Percentiles rank a stretch among this genome's conserved stretches.
phyloP scores from a whole-genome alignment of 352 stramenopile species.

The Globisporangium spinosum region DNA sequence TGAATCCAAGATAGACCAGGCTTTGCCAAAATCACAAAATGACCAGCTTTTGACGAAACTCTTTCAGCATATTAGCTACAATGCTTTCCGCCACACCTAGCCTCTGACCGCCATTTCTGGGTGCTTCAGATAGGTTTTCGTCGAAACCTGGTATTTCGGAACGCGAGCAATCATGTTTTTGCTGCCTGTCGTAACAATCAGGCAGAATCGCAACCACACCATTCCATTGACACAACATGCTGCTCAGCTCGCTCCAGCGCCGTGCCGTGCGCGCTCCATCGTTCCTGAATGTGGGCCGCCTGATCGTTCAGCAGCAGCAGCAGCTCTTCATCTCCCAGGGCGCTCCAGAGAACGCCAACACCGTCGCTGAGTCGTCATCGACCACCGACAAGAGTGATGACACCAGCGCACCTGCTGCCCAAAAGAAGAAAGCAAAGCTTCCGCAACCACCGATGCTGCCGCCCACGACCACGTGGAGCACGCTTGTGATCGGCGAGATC shows the following conservation, averaged over 20 bases:
- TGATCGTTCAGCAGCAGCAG: background rate
- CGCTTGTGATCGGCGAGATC: conserved; percentile 71
- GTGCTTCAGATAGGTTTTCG: no score
- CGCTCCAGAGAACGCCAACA: background rate
- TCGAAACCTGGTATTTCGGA: no score
- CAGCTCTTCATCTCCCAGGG: conserved; percentile 4
- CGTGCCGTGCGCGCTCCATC: background rate
- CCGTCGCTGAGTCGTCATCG: background rate
- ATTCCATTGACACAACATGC: background rate
- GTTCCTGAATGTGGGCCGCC: background rate
- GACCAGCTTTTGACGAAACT: no score
- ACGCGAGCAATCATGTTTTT: no score
- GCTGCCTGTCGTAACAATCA: no score
- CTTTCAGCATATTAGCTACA: no score
- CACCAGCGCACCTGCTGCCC: background rate
- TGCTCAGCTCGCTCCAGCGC: conserved; percentile 2
- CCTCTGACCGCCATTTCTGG: no score
- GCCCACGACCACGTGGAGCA: conserved; percentile 56
- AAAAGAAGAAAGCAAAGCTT: conserved; percentile 12
- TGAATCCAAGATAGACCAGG: no score
- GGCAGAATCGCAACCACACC: no score
- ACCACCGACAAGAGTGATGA: background rate
- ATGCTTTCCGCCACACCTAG: no score
- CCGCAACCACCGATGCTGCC: conserved; percentile 18
- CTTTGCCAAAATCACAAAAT: no score